Evolutionary conservation across 2,329 filamentous ascomycete species (phyloP), one percentile per base, ranked within the genome.

Genomic region (Septoria linicola): DNA sequence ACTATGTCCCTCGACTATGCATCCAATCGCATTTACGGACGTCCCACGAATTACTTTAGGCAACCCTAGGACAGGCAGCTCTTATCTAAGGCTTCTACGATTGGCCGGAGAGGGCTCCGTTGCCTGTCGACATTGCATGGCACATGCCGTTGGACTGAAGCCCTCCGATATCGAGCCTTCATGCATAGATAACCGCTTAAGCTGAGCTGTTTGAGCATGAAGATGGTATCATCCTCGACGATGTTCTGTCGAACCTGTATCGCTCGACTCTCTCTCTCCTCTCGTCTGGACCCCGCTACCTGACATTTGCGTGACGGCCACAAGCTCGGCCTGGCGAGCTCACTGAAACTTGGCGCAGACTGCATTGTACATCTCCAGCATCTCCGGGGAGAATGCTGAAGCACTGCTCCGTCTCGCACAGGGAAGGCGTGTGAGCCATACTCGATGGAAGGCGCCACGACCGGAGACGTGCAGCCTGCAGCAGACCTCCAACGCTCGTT

Each of bases 381-480:
- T 52, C 43, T 52, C 49, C 49, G 49, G 49, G 49, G 49, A 52
- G 49, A 52, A 52, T 47, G 49, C 25, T 47, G 30, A 21, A 34
- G 30, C 8, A 19, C 27, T 42, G 35, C 30, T 31, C 42, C 32
- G 48, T 19, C 30, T 36, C 23, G 49, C 41, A 41, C 42, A 27
- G 42, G 42, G 37, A 41, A 52, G 49, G 42, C 43, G 42, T 30
- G 30, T 52, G 49, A 47, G 49, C 42, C 23, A 14, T 25, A 23
- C 35, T 48, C 44, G 49, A 37, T 55, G 48, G 43, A 51, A 19
- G 35, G 31, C 32, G 53, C 40, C 43, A 46, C 41, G 14, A 34
- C 53, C 49, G 49, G 49, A 21, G 44, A 51, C 42, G 47, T 37
- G 36, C 41, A 51, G 8, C 27, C 36, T 44, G 43, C 43, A 40